Evolutionary conservation across 2,329 filamentous ascomycete species (phyloP), one percentile per base, ranked within the genome.

Genomic region (Diplodia intermedia): DNA sequence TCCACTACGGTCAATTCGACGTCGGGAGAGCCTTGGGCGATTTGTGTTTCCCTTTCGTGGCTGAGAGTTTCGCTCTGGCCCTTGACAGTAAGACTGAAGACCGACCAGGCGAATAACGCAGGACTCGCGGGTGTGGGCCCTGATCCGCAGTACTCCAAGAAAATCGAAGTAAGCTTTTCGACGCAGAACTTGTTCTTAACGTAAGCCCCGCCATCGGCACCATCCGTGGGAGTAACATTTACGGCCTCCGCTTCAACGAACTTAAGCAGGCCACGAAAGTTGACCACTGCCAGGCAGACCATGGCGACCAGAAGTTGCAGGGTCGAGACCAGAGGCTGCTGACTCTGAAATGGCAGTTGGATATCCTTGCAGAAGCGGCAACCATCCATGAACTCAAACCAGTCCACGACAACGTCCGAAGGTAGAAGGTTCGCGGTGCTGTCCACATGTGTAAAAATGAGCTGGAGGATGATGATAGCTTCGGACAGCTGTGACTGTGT

Each of bases 61-160:
- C 76, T 74, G n/a, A 76, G 69, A 29, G 66, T 54, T 2, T 66
- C 67, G 26, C 49, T 60, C 11, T 60, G 33, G 23, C 56, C 31
- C 33, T 57, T 69, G 15, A 60, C 52, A n/a, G 53, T 66, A 33
- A 65, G 65, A 3, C 71, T 73, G 31, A 97, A 86, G 57, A 94
- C 82, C 4, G 90, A 88, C 94, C 94, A 98, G 3, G 91, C 88
- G 71, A 96, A 91, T 23, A 92, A 86, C 20, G 91, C 88, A 1
- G 92, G 92, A 67, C 87, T 88, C 23, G 91, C 91, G 43, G 87
- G 87, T 47, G 84, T 82, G n/a, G 87, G 83, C 18, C 85, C 85
- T 14, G 9, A 49, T n/a, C 15, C 38, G n/a, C 56, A 61, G 11
- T 33, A 5, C 23, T 80, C 75, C 29, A 90, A 79, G 40, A 97